Conservation (phyloP, 1,284 basidiomycete genomes). For the Sanghuangporus baumii region DNA sequence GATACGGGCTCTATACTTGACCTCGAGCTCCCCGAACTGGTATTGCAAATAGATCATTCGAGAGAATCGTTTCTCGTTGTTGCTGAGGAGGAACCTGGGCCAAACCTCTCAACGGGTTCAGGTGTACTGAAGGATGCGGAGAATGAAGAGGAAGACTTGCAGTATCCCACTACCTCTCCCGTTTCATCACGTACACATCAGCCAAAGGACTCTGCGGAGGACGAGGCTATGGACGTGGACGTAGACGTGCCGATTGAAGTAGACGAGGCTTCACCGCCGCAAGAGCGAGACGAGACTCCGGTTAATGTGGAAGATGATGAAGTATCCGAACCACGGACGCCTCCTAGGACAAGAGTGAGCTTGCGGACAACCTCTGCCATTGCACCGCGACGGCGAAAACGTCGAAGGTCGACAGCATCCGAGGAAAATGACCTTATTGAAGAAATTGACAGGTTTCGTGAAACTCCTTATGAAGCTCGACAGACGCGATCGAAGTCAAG, state of each 20-base stretch:
- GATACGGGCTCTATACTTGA: constrained; percentile 11
- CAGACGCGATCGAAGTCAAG: background rate
- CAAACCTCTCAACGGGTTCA: background rate
- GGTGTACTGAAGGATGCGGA: background rate
- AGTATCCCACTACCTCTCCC: background rate
- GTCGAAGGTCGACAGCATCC: background rate
- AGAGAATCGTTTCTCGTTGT: background rate
- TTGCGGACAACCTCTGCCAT: background rate
- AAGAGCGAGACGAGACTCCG: background rate
- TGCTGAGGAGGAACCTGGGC: background rate
- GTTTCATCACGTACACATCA: constrained; percentile 24
- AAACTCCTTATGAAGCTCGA: background rate
- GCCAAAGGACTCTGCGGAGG: background rate
- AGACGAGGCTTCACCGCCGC: background rate
- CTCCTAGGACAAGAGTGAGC: background rate
- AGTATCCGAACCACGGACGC: background rate
- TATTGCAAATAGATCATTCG: background rate
- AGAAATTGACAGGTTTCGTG: background rate
- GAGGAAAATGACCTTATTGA: background rate
- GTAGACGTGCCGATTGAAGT: background rate
- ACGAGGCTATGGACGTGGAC: background rate
- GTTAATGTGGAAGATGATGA: background rate
- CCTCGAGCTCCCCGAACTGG: constrained; percentile 9
- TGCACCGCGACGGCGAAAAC: background rate
- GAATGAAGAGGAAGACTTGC: background rate